These are phyloP conservation scores for Stellera chamaejasme DNA, from an alignment of 345 rosid genomes.

Conservation along the genomic window DNA sequence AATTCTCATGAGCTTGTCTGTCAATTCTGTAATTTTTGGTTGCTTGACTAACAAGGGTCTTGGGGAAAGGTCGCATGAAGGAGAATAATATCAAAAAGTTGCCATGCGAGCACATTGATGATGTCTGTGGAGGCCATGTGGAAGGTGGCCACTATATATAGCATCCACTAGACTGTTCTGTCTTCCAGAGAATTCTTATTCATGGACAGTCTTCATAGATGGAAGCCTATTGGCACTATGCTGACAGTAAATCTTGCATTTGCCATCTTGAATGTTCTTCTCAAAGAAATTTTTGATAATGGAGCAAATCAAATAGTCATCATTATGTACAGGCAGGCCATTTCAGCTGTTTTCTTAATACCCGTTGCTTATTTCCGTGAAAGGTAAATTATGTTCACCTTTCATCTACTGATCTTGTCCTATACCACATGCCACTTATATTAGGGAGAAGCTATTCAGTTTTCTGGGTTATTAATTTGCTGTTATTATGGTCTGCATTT, in stretches of 20 bases:
- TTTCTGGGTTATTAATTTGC: background rate
- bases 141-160: too few relatives aligned
- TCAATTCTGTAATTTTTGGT: too few relatives aligned
- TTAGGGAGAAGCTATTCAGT: background rate
- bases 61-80: too few relatives aligned
- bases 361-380: constrained; percentile 62
- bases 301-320: constrained; percentile 62
- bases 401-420: background rate
- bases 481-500: too few relatives aligned
- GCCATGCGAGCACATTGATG: too few relatives aligned
- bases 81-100: too few relatives aligned
- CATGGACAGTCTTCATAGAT: constrained; percentile 28
- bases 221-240: constrained; percentile 54
- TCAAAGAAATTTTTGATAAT: constrained; percentile 50
- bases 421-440: background rate
- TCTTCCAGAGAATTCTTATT: too few relatives aligned
- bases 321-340: constrained; percentile 48
- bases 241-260: constrained; percentile 44
- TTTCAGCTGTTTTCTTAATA: constrained; percentile 48
- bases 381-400: constrained; percentile 32
- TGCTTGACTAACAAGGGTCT: too few relatives aligned
- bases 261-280: constrained; percentile 48
- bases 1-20: too few relatives aligned
- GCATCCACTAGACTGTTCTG: too few relatives aligned
- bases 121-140: too few relatives aligned